Conservation (phyloP, 2,329 filamentous ascomycete species). For the Dactylellina sp. region DNA sequence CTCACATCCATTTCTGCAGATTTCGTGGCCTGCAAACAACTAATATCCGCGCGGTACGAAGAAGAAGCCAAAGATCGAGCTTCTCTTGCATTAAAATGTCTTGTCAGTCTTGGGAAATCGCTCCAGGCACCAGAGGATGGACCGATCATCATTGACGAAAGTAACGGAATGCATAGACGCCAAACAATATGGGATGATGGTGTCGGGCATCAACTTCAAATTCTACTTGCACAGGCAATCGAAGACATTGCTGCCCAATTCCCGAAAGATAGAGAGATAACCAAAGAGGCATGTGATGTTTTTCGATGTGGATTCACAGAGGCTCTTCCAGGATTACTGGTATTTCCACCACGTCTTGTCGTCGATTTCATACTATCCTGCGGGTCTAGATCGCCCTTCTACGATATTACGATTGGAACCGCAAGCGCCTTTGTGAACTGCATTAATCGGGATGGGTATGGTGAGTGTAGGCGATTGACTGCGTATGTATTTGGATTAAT, state of each 20-base stretch:
- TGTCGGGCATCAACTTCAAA: conserved; percentile 68
- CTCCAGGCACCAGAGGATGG: conserved; percentile 76
- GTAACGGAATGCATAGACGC: conserved; percentile 62
- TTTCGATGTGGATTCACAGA: conserved; percentile 81
- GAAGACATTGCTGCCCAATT: conserved; percentile 69
- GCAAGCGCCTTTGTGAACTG: conserved; percentile 77
- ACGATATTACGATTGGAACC: conserved; percentile 77
- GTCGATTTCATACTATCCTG: conserved; percentile 74
- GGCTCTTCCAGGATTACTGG: conserved; percentile 78
- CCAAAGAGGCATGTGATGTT: conserved; percentile 78
- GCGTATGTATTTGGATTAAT: conserved; percentile 74
- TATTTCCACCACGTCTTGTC: conserved; percentile 76
- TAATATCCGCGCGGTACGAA: conserved; percentile 58
- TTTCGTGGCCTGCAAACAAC: conserved; percentile 65
- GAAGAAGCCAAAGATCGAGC: conserved; percentile 64
- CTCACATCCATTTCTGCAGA: conserved; percentile 74
- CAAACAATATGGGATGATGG: conserved; percentile 67
- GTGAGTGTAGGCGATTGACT: conserved; percentile 69
- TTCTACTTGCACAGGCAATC: conserved; percentile 68
- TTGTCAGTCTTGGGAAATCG: conserved; percentile 77
- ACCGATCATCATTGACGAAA: conserved; percentile 75
- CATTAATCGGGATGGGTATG: conserved; percentile 66
- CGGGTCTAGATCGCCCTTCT: conserved; percentile 72
- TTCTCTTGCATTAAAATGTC: conserved; percentile 73
- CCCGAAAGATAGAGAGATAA: conserved; percentile 73